These are phyloP conservation scores for Mercurialis annua DNA, from an alignment of 345 rosid species.

Conservation along the genomic window DNA sequence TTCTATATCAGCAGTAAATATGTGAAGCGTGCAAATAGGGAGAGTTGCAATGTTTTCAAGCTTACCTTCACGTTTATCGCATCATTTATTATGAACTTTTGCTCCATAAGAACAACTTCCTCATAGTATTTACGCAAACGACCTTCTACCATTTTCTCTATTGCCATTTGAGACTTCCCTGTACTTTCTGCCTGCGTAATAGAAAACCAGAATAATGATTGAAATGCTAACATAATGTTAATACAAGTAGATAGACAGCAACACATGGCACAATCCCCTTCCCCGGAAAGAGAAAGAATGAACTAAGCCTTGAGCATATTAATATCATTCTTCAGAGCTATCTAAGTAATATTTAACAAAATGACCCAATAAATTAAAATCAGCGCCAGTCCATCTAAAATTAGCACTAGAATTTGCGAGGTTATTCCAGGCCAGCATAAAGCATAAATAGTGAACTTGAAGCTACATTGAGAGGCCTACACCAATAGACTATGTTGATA, in stretches of 20 bases:
- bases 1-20: neutral
- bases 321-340: neutral
- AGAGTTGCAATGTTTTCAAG: neutral
- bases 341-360: neutral
- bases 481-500: neutral
- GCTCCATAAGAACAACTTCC: conserved; percentile 89
- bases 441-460: neutral
- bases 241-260: neutral
- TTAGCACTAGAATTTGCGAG: neutral
- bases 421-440: neutral
- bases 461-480: neutral
- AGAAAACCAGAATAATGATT: conserved; percentile 12
- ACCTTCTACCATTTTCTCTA: conserved; percentile 97
- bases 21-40: neutral
- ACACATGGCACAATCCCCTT: neutral
- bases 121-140: conserved; percentile 89
- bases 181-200: conserved; percentile 85
- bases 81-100: conserved; percentile 80
- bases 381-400: neutral
- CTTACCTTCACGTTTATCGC: conserved; percentile 63
- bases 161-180: conserved; percentile 69
- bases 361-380: neutral
- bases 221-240: conserved; percentile 7
- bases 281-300: neutral
- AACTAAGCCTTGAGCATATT: neutral